A percentile compares a stretch with the other conserved stretches of the same genome.
Conservation (phyloP, 768 basidiomycete species). For the Chalciporus piperatus region DNA sequence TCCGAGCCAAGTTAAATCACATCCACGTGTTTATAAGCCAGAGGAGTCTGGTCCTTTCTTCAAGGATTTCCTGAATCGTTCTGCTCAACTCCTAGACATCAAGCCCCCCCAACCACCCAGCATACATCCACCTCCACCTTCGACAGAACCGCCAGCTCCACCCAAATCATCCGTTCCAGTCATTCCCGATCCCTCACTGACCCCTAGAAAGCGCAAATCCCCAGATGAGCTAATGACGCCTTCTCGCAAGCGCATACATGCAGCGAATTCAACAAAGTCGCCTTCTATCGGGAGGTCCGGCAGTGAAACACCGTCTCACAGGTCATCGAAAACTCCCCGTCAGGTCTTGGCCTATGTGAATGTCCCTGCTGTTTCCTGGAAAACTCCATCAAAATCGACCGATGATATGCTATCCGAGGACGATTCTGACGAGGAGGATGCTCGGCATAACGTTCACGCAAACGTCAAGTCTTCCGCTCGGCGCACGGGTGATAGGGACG, state of each 20-base stretch:
- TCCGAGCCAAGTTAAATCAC: slow-evolving; percentile 28
- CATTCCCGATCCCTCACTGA: slow-evolving; percentile 32
- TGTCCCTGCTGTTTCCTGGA: slow-evolving; percentile 28
- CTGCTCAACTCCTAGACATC: slow-evolving; percentile 44
- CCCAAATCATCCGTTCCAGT: slow-evolving; percentile 6
- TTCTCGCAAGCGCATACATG: slow-evolving; percentile 54
- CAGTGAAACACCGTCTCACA: slow-evolving; percentile 25
- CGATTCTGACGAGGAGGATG: slow-evolving; percentile 47
- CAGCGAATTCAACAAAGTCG: slow-evolving; percentile 8
- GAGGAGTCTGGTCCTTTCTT: slow-evolving; percentile 66
- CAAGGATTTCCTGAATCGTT: slow-evolving; percentile 52
- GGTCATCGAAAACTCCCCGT: slow-evolving; percentile 30
- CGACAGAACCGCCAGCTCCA: slow-evolving; percentile 15
- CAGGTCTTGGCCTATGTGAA: slow-evolving; percentile 34
- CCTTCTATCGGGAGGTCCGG: slow-evolving; percentile 12
- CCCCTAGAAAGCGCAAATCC: slow-evolving; percentile 72
- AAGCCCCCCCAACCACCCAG: slow-evolving; percentile 16
- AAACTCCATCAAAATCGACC: slow-evolving; percentile 25
- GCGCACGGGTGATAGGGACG: slow-evolving; percentile 73
- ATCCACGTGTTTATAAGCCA: slow-evolving; percentile 40
- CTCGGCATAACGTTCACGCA: slow-evolving; percentile 27
- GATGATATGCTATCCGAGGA: slow-evolving; percentile 50
- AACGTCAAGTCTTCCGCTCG: slow-evolving; percentile 49
- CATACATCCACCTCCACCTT: slow-evolving; percentile 18
- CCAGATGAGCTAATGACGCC: slow-evolving; percentile 60